Evolutionary conservation across 116 monocot genomes (phyloP), one percentile per base, ranked within the genome.

Genomic region (Dioscorea cayenensis): DNA sequence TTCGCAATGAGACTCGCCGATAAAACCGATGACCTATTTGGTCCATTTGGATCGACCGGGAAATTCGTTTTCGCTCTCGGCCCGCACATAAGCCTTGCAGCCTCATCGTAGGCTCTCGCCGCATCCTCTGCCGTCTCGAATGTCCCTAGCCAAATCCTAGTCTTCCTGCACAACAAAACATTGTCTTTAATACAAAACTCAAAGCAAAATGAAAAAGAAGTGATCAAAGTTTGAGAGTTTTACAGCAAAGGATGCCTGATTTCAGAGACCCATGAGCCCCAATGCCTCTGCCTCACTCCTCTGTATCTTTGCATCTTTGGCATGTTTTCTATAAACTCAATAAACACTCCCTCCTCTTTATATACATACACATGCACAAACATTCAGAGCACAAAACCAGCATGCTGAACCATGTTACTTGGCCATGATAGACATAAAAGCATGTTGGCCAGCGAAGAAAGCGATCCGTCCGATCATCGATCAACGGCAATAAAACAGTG

Each of bases 231-330:
- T 59, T 17, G 5, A 43, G 43, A 43, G 43, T 43, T 43, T 85
- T 96, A 96, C 95, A 92, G 72, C 11, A 88, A 36, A 36, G 95
- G 95, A 50, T 96, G 95, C 21, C 95, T 72, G 71, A 96, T 96
- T 75, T 96, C 95, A 2, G 95, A 92, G 73, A 96, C 95, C 95
- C 95, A 96, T 12, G 95, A 96, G 71, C 95, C 95, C 95, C 95
- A 96, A 32, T 96, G 90, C 80, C 95, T 87, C 71, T 92, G 95
- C 82, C 95, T 82, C 36, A 96, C 95, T 71, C 95, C 95, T 73
- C 87, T 92, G 75, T 82, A 96, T 74, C 90, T 84, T 59, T 90
- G 88, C 50, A 84, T 48, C 82, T 83, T 95, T 52, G 89, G 85
- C 85, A 92, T 95, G 51, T 67, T 64, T 16, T 3, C 16, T 55